Percentiles rank a stretch among this genome's conserved stretches.
Evolutionary conservation across 345 rosid genomes (phyloP).

Genomic region (Trapa incisa): DNA sequence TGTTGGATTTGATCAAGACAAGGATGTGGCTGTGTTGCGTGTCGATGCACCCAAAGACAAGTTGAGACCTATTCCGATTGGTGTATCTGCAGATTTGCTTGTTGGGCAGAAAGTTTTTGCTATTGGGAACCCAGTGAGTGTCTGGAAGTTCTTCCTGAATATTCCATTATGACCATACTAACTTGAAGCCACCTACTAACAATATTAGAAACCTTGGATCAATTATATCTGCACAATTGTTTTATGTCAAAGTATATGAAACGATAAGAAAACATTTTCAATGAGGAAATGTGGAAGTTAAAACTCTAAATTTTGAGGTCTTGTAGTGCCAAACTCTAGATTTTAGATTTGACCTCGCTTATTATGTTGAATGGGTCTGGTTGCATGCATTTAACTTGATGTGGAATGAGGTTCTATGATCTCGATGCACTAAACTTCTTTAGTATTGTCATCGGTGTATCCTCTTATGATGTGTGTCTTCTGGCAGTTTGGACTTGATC

Average conservation of each 20-base stretch:
- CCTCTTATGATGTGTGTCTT: not conserved
- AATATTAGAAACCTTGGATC: not conserved
- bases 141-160: not conserved
- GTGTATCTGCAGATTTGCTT: constrained; percentile 84
- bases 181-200: not conserved
- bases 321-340: not conserved
- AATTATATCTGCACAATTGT: not conserved
- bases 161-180: not conserved
- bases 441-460: not conserved
- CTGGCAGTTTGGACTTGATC: constrained; percentile 91
- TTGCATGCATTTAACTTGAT: not conserved
- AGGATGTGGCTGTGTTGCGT: constrained; percentile 83
- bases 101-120: constrained; percentile 98
- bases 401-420: not conserved
- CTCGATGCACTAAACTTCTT: not conserved
- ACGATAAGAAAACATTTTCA: too few relatives aligned
- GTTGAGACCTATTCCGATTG: constrained; percentile 77
- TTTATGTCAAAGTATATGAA: not conserved
- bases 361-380: not conserved
- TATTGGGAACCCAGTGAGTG: constrained; percentile 92
- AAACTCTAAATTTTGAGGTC: not conserved
- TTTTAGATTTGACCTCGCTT: not conserved
- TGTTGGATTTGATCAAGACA: constrained; percentile 95
- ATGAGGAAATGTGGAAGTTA: not conserved
- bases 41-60: constrained; percentile 64